Percentiles rank a stretch among this genome's conserved stretches.
These are phyloP conservation scores for Emericellopsis terricola DNA, from an alignment of 495 filamentous ascomycete genomes.

Conservation along the genomic window DNA sequence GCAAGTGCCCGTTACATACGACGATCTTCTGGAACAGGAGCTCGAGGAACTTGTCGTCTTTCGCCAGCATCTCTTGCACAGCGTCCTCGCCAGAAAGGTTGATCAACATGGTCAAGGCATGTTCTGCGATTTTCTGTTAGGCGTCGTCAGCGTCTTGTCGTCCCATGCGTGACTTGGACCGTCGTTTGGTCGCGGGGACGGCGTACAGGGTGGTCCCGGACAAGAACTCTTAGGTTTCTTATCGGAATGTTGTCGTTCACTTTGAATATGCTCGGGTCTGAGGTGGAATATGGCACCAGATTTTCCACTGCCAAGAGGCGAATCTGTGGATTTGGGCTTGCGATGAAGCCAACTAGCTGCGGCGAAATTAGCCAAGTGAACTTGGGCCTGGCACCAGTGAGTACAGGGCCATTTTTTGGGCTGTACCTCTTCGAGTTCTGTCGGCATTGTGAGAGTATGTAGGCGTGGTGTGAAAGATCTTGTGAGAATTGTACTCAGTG, in stretches of 20 bases:
- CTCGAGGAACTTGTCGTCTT: conserved; percentile 69
- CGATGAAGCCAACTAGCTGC: conserved; percentile 82
- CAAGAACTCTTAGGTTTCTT: conserved; percentile 75
- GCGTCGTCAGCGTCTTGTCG: conserved; percentile 1
- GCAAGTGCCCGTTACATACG: conserved; percentile 33
- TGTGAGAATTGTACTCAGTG: too few species aligned
- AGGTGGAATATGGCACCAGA: conserved; percentile 63
- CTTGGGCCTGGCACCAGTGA: conserved; percentile 5
- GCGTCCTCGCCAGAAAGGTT: conserved; percentile 71
- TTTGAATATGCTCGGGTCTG: conserved; percentile 72
- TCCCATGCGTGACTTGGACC: neutral
- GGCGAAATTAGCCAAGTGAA: neutral
- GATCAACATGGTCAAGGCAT: conserved; percentile 84
- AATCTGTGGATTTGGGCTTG: conserved; percentile 74
- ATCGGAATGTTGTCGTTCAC: conserved; percentile 57
- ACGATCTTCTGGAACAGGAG: conserved; percentile 51
- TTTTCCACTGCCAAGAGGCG: conserved; percentile 62
- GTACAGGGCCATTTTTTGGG: conserved; percentile 3
- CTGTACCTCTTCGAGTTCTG: conserved; percentile 66
- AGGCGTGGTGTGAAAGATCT: too few species aligned
- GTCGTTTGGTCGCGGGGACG: neutral
- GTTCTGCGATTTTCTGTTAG: conserved; percentile 63
- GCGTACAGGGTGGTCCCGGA: conserved; percentile 60
- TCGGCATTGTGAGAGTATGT: conserved; percentile 44
- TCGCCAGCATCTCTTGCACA: conserved; percentile 49